These are phyloP conservation scores for Aquilaria yunnanensis DNA, from an alignment of 345 rosid species.

Conservation along the genomic window DNA sequence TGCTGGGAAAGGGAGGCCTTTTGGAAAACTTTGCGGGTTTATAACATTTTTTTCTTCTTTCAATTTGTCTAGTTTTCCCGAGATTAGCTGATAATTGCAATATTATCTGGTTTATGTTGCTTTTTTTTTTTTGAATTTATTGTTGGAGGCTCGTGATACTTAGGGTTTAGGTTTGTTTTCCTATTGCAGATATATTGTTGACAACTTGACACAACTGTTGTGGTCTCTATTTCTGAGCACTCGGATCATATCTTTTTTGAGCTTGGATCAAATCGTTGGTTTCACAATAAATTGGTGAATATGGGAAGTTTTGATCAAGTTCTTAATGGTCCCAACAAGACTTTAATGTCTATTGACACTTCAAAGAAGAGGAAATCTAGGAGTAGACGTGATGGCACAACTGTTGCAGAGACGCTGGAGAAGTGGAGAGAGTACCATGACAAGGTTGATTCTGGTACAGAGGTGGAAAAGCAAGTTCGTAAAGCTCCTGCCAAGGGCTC, in stretches of 20 bases:
- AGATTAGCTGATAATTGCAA: too few species aligned
- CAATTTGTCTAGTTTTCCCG: too few species aligned
- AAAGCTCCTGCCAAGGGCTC: slow-evolving; percentile 71
- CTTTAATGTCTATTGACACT: slow-evolving; percentile 16
- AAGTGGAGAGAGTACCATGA: slow-evolving; percentile 59
- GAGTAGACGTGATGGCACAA: slow-evolving; percentile 33
- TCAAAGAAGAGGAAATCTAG: slow-evolving; percentile 50
- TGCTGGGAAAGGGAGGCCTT: too few species aligned
- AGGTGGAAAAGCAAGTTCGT: slow-evolving; percentile 13
- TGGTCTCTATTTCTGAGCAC: too few species aligned
- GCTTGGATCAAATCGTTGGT: neutral
- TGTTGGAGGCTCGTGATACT: too few species aligned
- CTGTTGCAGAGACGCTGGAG: slow-evolving; percentile 47
- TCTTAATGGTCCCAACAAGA: slow-evolving; percentile 14
- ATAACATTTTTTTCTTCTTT: too few species aligned
- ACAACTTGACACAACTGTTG: too few species aligned
- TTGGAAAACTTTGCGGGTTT: too few species aligned
- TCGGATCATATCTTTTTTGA: neutral
- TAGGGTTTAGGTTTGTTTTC: too few species aligned
- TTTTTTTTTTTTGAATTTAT: too few species aligned
- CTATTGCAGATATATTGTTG: too few species aligned
- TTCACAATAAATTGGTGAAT: neutral
- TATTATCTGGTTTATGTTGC: too few species aligned
- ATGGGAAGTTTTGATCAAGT: slow-evolving; percentile 24
- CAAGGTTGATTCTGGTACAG: slow-evolving; percentile 18